Base-by-base conservation (phyloP, 306 rosid genomes). In the Rubus idaeus region DNA sequence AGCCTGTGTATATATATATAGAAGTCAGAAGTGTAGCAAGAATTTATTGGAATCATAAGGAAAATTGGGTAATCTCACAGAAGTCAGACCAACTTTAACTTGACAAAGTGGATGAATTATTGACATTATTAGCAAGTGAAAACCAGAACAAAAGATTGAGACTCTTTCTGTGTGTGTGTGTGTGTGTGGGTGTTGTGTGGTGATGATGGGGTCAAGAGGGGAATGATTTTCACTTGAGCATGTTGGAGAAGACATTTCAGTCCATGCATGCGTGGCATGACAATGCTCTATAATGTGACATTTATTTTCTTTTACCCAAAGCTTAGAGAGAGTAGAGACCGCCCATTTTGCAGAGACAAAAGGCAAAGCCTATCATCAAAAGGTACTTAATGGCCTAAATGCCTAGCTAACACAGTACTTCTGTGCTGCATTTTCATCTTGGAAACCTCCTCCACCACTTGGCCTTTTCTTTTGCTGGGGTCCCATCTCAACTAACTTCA, bases 211-310 rank as follows among this genome's bases (percentile, higher is more conserved):
- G 83, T 79, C 81, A 79, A 83, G 52, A 55, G 69, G 9, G 67
- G 17, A 83, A 83, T 83, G 84, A 79, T 83, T 79, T 79, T 47
- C 78, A 83, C 78, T 75, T 18, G 78, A 76, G 83, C 58, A 55
- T 56, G 78, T 65, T 56, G 68, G 78, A 75, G 71, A 75, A 74
- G 57, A 47, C 40, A 69, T 41, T 55, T 79, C 26, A 6, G n/a
- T 10, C n/a, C 65, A 37, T 26, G 23, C 80, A 40, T 61, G 53
- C 51, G 46, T 26, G 58, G n/a, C 52, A 56, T 49, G 66, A 47
- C 63, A 66, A 41, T 30, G 78, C 72, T 44, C 21, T 58, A 21
- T 39, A 51, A 41, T 21, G 52, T 53, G 47, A 30, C 52, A 11
- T 53, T 60, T 39, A 55, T 21, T 49, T 67, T 49, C 75, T 66